Evolutionary conservation across 2,329 filamentous ascomycete species (phyloP).

Genomic region (Incumbomyces delicatus): DNA sequence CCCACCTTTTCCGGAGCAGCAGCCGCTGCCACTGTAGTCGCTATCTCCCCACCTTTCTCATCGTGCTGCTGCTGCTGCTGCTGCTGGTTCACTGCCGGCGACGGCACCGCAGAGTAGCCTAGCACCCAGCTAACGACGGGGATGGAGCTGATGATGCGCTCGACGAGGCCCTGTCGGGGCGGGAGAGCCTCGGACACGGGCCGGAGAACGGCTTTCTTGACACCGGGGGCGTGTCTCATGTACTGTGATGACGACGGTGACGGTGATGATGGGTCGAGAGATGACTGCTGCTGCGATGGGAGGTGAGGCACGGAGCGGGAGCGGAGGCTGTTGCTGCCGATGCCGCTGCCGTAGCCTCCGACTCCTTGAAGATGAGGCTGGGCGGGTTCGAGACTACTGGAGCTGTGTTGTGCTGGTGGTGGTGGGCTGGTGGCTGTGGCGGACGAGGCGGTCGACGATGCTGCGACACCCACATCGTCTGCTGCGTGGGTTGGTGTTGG

Average conservation of each 20-base stretch:
- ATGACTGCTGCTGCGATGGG: slow-evolving; percentile 9
- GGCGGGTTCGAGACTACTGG: slow-evolving; percentile 18
- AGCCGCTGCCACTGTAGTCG: too few relatives aligned
- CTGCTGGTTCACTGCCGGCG: background rate
- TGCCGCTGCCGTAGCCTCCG: too few relatives aligned
- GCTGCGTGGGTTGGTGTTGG: slow-evolving; percentile 18
- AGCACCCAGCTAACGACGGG: slow-evolving; percentile 65
- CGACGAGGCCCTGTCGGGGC: slow-evolving; percentile 55
- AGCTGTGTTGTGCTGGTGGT: slow-evolving; percentile 11
- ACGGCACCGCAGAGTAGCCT: slow-evolving; percentile 23
- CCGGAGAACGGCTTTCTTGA: slow-evolving; percentile 54
- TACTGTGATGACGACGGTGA: slow-evolving; percentile 33
- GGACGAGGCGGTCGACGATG: slow-evolving; percentile 33
- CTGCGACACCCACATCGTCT: slow-evolving; percentile 7
- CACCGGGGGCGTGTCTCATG: slow-evolving; percentile 54
- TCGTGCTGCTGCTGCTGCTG: background rate
- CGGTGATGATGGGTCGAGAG: slow-evolving; percentile 8
- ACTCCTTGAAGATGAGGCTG: slow-evolving; percentile 21
- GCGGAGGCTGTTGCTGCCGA: slow-evolving; percentile 6
- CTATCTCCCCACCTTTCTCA: background rate
- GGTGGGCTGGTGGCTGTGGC: slow-evolving; percentile 28
- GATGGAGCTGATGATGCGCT: slow-evolving; percentile 55
- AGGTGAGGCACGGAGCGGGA: slow-evolving; percentile 20
- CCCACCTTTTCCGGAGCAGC: slow-evolving; percentile 8
- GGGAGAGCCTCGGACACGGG: slow-evolving; percentile 62